Evolutionary conservation across 805 yeast genomes (phyloP), one percentile per base, ranked within the genome.

Genomic region (Spencermartinsiella europaea): DNA sequence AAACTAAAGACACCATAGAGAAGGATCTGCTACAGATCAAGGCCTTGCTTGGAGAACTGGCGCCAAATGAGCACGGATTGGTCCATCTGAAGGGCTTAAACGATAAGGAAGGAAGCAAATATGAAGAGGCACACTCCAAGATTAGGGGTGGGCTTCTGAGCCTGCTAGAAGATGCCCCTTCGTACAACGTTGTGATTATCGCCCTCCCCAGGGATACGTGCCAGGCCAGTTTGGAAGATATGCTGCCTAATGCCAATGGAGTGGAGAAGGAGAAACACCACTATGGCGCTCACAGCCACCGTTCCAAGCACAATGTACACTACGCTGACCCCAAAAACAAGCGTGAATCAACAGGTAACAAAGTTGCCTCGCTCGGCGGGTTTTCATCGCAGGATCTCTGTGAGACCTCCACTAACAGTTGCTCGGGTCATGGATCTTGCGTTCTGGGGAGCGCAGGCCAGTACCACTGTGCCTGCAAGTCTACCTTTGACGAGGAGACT

Each of bases 391-490:
- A 58, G 45, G 64, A 61, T 19, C 57, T 55, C 46, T 68, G 73
- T 51, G 57, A 52, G 22, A 45, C 52, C 38, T 35, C 42, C 33
- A 69, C 73, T 22, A 52, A 59, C 53, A 44, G 39, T 53, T 68
- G 73, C 57, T 55, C 68, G 12, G 66, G 67, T 44, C 70, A 58
- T 44, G 73, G 73, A n/a, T 10, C 52, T 35, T 68, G 73, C 54
- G 59, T 56, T 27, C 53, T 54, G 47, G 38, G 51, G 25, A 56
- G 61, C 42, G 46, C 46, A 31, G 58, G 55, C 36, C 44, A 40
- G 42, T 68, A 47, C 49, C 51, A 55, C 22, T 69, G 74, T 59
- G 57, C 56, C 33, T 70, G 74, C 57, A 49, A 47, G 38, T 43
- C 59, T 12, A 52, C 65, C 17, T 61, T 48, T 48, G 62, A 64